Evolutionary conservation across 345 rosid species (phyloP).

Genomic region (Eucalyptus paniculata): DNA sequence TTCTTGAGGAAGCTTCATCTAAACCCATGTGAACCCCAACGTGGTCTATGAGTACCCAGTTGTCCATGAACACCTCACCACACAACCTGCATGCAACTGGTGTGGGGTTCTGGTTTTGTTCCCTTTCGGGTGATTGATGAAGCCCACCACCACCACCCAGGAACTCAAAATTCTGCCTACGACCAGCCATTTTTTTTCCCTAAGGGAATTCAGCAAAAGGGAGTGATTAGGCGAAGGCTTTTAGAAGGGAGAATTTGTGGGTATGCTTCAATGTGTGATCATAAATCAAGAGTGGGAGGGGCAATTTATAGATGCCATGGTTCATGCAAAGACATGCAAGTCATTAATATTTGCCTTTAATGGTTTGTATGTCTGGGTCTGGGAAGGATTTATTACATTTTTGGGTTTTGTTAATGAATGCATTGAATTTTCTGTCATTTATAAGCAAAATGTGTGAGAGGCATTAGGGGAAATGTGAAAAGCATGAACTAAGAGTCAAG

Average conservation of each 20-base stretch:
- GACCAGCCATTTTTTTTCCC: background rate
- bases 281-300: background rate
- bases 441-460: background rate
- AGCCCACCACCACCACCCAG: background rate
- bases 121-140: background rate
- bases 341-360: background rate
- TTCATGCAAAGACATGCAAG: background rate
- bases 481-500: background rate
- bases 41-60: background rate
- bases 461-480: background rate
- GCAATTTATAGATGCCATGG: background rate
- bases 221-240: background rate
- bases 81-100: background rate
- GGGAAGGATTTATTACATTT: background rate
- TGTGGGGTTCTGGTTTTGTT: background rate
- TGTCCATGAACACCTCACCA: background rate
- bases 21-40: background rate
- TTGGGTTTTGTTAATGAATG: background rate
- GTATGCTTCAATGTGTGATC: background rate
- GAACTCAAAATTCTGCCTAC: background rate
- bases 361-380: background rate
- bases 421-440: background rate
- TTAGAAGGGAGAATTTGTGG: background rate
- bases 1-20: background rate
- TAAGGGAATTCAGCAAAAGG: background rate